Base-by-base conservation (phyloP, 306 rosid species). In the Adenanthera pavonina region DNA sequence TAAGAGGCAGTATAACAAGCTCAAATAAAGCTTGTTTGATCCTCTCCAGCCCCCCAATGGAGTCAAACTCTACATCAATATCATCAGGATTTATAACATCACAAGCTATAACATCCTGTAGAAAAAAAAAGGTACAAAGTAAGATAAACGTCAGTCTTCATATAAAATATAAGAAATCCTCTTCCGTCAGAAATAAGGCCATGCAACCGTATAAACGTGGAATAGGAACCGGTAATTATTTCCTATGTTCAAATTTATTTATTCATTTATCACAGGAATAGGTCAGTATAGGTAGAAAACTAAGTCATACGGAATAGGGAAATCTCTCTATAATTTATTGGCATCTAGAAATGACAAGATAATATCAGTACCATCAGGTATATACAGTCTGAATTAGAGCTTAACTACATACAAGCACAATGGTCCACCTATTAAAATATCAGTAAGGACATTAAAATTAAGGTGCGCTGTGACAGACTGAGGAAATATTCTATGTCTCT, bases 31-130 rank as follows among this genome's bases (percentile, higher is more conserved):
- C 89, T 83, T 92, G 84, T 90, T 96, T 96, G 78, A 92, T 93
- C 38, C 81, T 49, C 15, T 93, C 97, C 73, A 96, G 80, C 25
- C 99, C 99, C 43, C 99, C 99, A 81, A 96, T 96, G 51, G 97
- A 89, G 11, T 85, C 80, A 66, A 96, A 96, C 82, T 96, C 97
- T 71, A 93, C 97, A 68, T 93, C 97, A 51, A 96, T 93, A 65
- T 96, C 87, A 51, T 92, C 98, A 64, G 99, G 99, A 83, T 96
- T 96, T 81, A 96, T 93, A 74, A 96, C 98, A 87, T 96, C 98
- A 25, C 99, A 86, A 14, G 99, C 99, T 73, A 96, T 90, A 36
- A 96, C 98, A 88, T 96, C 99, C 99, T 96, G 89, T 48, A 77
- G 71, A 76, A 1, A n/a, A 85, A 68, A 33, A 72, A 83, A 57